Base-by-base conservation (phyloP, 345 rosid genomes). In the Ailanthus altissimus region DNA sequence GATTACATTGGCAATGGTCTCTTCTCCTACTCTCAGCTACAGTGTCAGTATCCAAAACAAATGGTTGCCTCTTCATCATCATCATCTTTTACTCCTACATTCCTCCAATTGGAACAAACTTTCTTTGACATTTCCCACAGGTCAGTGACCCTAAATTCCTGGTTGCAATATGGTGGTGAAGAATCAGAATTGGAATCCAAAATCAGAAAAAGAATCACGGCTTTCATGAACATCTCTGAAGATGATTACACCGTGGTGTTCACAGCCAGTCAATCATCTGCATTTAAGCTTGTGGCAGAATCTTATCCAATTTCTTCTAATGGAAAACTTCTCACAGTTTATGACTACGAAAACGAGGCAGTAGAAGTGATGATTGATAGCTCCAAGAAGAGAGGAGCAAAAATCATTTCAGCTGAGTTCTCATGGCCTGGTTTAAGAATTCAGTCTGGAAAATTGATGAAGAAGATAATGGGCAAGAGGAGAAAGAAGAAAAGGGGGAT, bases 271-370 rank as follows among this genome's bases (percentile, higher is more conserved):
- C 93, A 92, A 72, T 77, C 90, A 1, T 90, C 94, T 10, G 96
- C 96, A 42, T 92, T 92, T 75, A 95, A 89, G 83, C 85, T 93
- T 60, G 23, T 95, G 9, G 93, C 98, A 16, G 99, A 93, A 6
- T 77, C 82, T 23, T 95, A 93, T 74, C 88, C 89, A 7, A 92
- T 93, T 81, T 84, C 81, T 61, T 85, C 86, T 5, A 69, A 81
- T 36, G 80, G 72, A 7, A 85, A 83, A 67, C 94, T 95, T 75
- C 86, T 93, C 45, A 89, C 97, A 1, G 92, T 93, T 15, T 95
- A 95, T 56, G 97, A 95, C 76, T 77, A 90, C 45, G 89, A 90
- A 78, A 91, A 80, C 62, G 97, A 93, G 83, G 94, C 94, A 8
- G 85, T 86, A 5, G 85, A 88, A 26, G 26, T 77, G 32, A 87